Evolutionary conservation across 805 yeast genomes (phyloP), one percentile per base, ranked within the genome.

Genomic region (Osmozyma mogii): DNA sequence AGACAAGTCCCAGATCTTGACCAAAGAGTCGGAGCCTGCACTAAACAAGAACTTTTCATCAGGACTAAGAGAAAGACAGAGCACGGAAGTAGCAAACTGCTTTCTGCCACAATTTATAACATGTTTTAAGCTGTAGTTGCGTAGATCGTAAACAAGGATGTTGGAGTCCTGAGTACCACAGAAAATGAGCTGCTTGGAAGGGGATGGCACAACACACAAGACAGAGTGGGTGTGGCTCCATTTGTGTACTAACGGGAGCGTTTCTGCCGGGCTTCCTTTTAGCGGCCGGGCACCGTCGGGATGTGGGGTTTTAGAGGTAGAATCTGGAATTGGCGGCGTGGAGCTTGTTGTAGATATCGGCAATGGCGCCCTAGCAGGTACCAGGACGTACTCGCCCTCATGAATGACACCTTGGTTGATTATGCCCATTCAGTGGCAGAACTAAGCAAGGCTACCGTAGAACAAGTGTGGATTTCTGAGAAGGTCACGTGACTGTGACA

Each of bases 101-200:
- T 62, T 62, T 13, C 43, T 44, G 6, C 52, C 52, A 25, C 51
- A 43, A 24, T 44, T 32, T 14, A 83, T 54, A 7, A 60, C 63
- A 22, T 62, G 52, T 26, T 67, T 68, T 28, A 65, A 61, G 40
- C 77, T 76, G 50, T 73, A 89, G 1, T 82, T 76, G 4, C 53
- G 54, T 31, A 82, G 58, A 44, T 84, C 89, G 46, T 70, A 77
- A 1, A 84, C 78, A 22, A 84, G 54, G 23, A 89, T 79, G 40
- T 72, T 72, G 8, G 92, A 83, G 45, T 83, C 84, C 41, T 88
- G 95, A 1, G 96, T 85, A 7, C 98, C 98, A 32, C 95, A 92
- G 49, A 84, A 82, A 4, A 89, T 40, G 6, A 80, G 52, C 19
- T 68, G 67, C 34, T 66, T 61, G 16, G 54, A 52, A 0, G 84